These are phyloP conservation scores for Pelargonium nanum DNA, from an alignment of 345 rosid species.

Conservation along the genomic window DNA sequence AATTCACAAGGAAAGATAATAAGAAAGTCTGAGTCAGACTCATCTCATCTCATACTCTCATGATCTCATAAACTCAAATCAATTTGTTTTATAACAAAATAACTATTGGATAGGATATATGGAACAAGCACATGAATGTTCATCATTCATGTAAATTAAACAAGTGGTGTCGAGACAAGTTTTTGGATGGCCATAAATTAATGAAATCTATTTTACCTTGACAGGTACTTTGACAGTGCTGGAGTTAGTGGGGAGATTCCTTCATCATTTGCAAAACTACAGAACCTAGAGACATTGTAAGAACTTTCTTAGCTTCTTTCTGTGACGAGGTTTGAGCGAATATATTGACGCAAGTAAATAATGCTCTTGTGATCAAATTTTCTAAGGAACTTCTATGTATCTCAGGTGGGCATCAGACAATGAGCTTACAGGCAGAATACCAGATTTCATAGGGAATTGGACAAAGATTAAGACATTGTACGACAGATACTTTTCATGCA, in stretches of 20 bases:
- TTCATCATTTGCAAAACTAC: slow-evolving; percentile 33
- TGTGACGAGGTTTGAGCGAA: not conserved
- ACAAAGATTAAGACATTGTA: slow-evolving; percentile 38
- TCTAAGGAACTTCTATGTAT: not conserved
- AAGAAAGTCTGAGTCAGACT: not conserved
- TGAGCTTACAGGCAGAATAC: slow-evolving; percentile 52
- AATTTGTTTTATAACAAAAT: no score
- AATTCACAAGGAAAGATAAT: not conserved
- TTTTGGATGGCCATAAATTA: not conserved
- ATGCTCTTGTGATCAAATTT: not conserved
- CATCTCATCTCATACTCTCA: no score
- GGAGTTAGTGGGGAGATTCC: slow-evolving; percentile 50
- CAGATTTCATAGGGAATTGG: slow-evolving; percentile 63
- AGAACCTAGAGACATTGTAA: slow-evolving; percentile 30
- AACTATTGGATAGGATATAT: not conserved
- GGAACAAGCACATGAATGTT: not conserved
- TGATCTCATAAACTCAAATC: not conserved
- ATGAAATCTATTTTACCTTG: slow-evolving; percentile 1
- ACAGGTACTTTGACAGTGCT: slow-evolving; percentile 45
- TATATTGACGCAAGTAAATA: not conserved
- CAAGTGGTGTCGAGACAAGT: not conserved
- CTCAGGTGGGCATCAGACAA: slow-evolving; percentile 56
- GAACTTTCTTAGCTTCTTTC: not conserved
- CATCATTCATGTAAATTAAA: not conserved
- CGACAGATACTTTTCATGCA: slow-evolving; percentile 9